Evolutionary conservation across 2,329 filamentous ascomycete genomes (phyloP).

Genomic region (Didymella segeticola): DNA sequence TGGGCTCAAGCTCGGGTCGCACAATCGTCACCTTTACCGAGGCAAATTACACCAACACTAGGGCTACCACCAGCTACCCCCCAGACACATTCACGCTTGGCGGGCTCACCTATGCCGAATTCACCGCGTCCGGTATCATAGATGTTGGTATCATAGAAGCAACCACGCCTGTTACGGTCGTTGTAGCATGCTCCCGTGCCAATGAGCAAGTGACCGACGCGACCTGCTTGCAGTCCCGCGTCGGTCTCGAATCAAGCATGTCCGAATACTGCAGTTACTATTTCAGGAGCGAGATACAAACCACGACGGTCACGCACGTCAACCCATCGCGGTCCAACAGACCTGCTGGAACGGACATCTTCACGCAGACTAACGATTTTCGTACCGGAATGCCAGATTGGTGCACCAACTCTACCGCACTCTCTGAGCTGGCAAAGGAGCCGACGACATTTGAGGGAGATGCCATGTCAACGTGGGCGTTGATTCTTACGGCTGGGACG

Average conservation of each 20-base stretch:
- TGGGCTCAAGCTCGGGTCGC: background rate
- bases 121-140: background rate
- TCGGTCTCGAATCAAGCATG: background rate
- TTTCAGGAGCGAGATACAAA: background rate
- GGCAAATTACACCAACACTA: background rate
- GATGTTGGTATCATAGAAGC: no score
- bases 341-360: no score
- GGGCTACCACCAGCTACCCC: no score
- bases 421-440: background rate
- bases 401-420: background rate
- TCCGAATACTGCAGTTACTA: background rate
- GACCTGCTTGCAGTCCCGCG: background rate
- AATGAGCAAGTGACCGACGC: background rate
- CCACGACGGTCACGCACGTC: no score
- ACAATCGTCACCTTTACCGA: background rate
- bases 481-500: background rate
- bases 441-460: background rate
- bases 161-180: background rate
- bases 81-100: background rate
- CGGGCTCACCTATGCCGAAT: background rate
- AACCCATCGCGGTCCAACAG: no score
- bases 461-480: background rate
- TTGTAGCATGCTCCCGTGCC: background rate
- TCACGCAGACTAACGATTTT: no score
- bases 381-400: background rate